These are phyloP conservation scores for Saccharata proteae DNA, from an alignment of 2,329 filamentous ascomycete genomes.

Conservation along the genomic window DNA sequence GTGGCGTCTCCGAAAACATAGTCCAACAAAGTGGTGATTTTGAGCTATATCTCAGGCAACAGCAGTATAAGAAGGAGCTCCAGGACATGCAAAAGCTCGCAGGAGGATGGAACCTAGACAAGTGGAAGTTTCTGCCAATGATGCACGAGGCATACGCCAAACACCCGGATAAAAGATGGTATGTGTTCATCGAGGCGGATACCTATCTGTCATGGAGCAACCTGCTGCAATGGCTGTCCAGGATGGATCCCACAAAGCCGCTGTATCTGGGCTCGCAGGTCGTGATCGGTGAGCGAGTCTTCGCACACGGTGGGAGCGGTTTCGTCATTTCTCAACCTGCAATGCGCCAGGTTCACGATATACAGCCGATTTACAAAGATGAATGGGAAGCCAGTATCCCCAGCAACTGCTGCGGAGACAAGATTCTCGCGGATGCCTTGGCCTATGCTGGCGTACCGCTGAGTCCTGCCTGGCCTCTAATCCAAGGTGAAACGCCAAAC, in stretches of 20 bases:
- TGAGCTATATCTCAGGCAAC: neutral
- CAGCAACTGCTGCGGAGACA: constrained; percentile 27
- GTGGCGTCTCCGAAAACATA: neutral
- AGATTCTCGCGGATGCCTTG: constrained; percentile 23
- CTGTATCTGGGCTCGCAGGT: constrained; percentile 30
- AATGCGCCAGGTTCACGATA: constrained; percentile 18
- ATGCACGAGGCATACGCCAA: constrained; percentile 42
- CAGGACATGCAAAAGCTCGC: neutral
- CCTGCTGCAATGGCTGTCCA: constrained; percentile 25
- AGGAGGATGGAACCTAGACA: neutral
- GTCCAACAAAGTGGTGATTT: neutral
- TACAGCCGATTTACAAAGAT: constrained; percentile 12
- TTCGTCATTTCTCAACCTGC: constrained; percentile 32
- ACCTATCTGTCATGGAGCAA: constrained; percentile 20
- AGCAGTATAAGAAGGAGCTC: neutral
- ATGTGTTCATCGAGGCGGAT: neutral
- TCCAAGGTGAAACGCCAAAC: constrained; percentile 30
- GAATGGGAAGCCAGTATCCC: constrained; percentile 22
- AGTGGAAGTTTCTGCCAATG: too few relatives aligned
- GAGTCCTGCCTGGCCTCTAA: constrained; percentile 28
- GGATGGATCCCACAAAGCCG: constrained; percentile 27
- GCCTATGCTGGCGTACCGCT: constrained; percentile 23
- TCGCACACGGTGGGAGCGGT: constrained; percentile 31
- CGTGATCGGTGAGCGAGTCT: constrained; percentile 23
- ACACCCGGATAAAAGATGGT: constrained; percentile 39